Base-by-base conservation (phyloP, 225 moss, liverwort and hornwort genomes). In the Polytrichum commune region DNA sequence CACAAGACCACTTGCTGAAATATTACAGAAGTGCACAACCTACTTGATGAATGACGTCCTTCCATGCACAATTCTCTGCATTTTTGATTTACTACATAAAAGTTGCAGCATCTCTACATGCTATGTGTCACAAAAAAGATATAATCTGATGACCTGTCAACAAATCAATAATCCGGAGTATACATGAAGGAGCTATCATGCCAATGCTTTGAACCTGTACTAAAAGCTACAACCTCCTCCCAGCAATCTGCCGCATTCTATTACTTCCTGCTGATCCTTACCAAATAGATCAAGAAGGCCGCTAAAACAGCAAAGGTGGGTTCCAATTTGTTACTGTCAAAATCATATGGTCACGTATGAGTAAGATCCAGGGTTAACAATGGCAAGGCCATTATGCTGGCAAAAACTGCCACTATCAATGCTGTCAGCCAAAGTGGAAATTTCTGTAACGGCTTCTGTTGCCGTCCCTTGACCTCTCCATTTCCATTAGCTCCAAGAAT, bases 341-440 rank as follows among this genome's bases (percentile, higher is more conserved):
- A 78, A 68, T 81, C 73, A 60, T 46, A 27, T 57, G 70, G 69
- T 82, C 75, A 89, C 10, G 81, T 78, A 77, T 84, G 79, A 23
- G 82, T 72, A 18, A 93, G 85, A 70, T 94, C 92, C 73, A 98
- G 86, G 69, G 95, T 95, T 46, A 98, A 84, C 72, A 98, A 83
- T 55, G 98, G 98, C 82, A 98, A 75, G 6, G 93, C 98, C 98
- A 98, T 98, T 63, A 98, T 91, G 79, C 95, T 95, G 72, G 98
- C 98, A 76, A 98, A 98, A 72, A 95, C 78, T 74, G 95, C 98
- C 72, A 98, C 95, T 70, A 93, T 74, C 22, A 98, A 58, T 60
- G 93, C 95, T 18, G 88, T 93, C 70, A 95, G 77, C 98, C 98
- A 98, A 18, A 95, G 79, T 27, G 98, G 95, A 61, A 95, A 87